Percentiles rank a stretch among this genome's conserved stretches.
Evolutionary conservation across 2,329 filamentous ascomycete species (phyloP).

Genomic region (Diaporthe humulicola): DNA sequence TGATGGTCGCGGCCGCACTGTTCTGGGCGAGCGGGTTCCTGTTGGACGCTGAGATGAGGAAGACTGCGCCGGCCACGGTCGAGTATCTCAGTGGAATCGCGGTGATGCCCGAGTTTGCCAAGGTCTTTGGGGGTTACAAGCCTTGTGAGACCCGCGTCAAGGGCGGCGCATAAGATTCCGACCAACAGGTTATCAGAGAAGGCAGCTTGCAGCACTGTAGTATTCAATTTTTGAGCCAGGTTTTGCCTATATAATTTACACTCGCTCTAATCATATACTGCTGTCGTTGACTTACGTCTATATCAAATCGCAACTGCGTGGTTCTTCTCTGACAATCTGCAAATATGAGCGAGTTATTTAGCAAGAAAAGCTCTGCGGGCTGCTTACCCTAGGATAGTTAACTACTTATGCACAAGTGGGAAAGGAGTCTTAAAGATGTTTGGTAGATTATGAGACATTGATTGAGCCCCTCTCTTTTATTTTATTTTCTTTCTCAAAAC

Average conservation of each 20-base stretch:
- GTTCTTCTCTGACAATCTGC: neutral
- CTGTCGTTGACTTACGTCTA: neutral
- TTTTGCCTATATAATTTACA: too few relatives aligned
- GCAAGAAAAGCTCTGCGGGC: neutral
- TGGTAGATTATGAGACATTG: too few relatives aligned
- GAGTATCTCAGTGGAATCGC: constrained; percentile 50
- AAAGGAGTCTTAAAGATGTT: too few relatives aligned
- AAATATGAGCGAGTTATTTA: neutral
- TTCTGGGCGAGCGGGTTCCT: constrained; percentile 45
- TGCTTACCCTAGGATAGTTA: too few relatives aligned
- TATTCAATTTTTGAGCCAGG: neutral
- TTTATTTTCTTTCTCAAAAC: too few relatives aligned
- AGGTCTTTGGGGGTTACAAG: constrained; percentile 48
- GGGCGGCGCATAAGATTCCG: constrained; percentile 2
- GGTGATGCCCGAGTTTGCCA: constrained; percentile 50
- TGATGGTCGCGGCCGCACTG: constrained; percentile 50
- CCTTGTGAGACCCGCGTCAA: constrained; percentile 48
- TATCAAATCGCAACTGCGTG: neutral
- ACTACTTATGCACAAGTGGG: too few relatives aligned
- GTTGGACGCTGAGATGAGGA: constrained; percentile 52
- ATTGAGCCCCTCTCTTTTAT: too few relatives aligned
- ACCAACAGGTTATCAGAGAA: neutral
- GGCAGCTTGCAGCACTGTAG: neutral
- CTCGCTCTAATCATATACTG: neutral
- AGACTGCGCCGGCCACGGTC: constrained; percentile 48